Conservation (phyloP, 768 basidiomycete genomes). For the Collybia mongolica region DNA sequence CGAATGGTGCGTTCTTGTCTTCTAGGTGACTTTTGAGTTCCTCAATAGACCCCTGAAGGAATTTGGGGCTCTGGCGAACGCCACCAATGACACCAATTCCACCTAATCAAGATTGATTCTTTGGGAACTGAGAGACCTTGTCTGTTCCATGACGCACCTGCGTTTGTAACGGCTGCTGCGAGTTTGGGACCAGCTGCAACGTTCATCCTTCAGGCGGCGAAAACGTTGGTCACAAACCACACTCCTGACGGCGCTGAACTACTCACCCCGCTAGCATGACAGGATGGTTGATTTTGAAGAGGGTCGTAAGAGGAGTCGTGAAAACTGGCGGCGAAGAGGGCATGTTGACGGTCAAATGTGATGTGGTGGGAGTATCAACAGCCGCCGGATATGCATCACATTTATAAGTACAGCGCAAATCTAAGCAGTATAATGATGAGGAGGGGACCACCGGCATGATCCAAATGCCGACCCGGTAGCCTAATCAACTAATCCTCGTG, state of each 20-base stretch:
- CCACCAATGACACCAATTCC: slow-evolving; percentile 91
- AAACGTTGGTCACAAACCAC: slow-evolving; percentile 4
- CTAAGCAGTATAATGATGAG: no score
- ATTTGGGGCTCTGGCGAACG: slow-evolving; percentile 67
- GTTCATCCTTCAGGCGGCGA: slow-evolving; percentile 59
- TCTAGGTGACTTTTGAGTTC: slow-evolving; percentile 76
- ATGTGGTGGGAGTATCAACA: no score
- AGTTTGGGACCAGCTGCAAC: slow-evolving; percentile 83
- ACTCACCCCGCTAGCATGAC: slow-evolving; percentile 75
- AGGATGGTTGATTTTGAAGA: slow-evolving; percentile 81
- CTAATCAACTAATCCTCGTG: no score
- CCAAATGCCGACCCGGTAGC: no score
- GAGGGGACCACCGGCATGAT: no score
- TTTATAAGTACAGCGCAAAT: no score
- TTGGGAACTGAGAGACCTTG: no score
- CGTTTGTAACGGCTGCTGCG: slow-evolving; percentile 90
- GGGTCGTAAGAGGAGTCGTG: slow-evolving; percentile 67
- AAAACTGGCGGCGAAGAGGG: slow-evolving; percentile 66
- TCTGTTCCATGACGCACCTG: slow-evolving; percentile 40
- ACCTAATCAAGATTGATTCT: slow-evolving; percentile 28
- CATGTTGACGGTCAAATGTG: slow-evolving; percentile 37
- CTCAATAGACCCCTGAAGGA: slow-evolving; percentile 63
- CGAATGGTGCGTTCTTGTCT: slow-evolving; percentile 74
- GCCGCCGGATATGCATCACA: no score
- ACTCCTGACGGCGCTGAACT: no score